Evolutionary conservation across 2,329 filamentous ascomycete genomes (phyloP), one percentile per base, ranked within the genome.

Genomic region (Fusarium sacchari): DNA sequence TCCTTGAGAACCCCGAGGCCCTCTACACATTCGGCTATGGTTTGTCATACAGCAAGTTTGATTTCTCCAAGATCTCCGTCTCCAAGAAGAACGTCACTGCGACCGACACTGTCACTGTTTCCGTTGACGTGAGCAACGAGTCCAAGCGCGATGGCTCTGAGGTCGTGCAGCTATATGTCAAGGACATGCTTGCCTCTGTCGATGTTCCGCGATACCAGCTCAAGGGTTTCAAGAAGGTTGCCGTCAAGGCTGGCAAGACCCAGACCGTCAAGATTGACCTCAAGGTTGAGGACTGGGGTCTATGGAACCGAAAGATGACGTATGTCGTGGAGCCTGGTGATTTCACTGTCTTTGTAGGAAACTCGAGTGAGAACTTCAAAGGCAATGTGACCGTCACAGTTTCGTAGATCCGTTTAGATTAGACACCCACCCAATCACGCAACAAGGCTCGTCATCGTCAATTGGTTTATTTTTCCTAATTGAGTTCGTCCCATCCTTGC

Each of bases 251-350:
- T 5, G 91, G 90, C 1, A 84, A 89, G 79, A 92, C 88, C 2
- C 83, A 87, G 73, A 87, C 80, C 11, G 83, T 87, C 42, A 76
- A 82, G 39, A 83, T 92, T 32, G 83, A 87, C 39, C 76, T 85
- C 56, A 85, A 88, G 68, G 90, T 92, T 79, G 86, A 89, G 17
- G 79, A 87, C 30, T 84, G 91, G 70, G 87, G 87, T 15, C 83
- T 90, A 3, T 91, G 89, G 50, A 82, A 91, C 78, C 88, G 85
- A 1, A 85, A 86, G 69, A 92, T 93, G 90, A 83, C 91, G 79
- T 94, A 94, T 80, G 90, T 93, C 30, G 92, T 94, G 42, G 93
- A 94, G 85, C 88, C 88, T 7, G 92, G 92, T 4, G 87, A 91
- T 44, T 94, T 94, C 79, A 81, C 86, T 10, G 83, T 93, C 15